Base-by-base conservation (phyloP, 352 stramenopile species). In the Phytopythium ostracodes region DNA sequence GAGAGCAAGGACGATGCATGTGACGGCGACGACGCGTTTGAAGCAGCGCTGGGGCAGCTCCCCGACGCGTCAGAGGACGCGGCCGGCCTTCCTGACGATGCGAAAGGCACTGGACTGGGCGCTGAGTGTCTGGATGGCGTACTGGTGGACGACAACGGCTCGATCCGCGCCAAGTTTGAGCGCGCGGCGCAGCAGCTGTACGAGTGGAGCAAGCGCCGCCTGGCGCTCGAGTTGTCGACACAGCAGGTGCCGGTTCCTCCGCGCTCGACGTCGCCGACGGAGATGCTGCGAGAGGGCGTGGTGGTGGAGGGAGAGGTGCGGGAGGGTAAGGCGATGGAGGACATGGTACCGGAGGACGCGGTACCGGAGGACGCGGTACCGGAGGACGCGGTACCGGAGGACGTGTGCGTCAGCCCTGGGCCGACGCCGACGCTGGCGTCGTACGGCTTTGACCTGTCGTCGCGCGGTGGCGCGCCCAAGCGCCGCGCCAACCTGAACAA, bases 401-500 rank as follows among this genome's bases (percentile, higher is more conserved):
- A 33, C 35, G 59, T 33, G 9, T 36, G 22, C 52, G 33, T 14
- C 24, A 51, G 55, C 47, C 12, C 53, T 14, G 22, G 53, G 9
- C 4, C n/a, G 29, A 24, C 36, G 10, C n/a, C 61, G 36, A 38
- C 56, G 55, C 36, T 64, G 20, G 76, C 72, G 18, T 60, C 69
- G 17, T 79, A 77, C 52, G 72, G 66, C 6, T 60, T 77, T 51
- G 72, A 79, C 24, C 69, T 79, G 12, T 68, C 72, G 17, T 62
- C 60, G 42, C 59, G 69, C 27, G 73, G 66, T 24, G 73, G 65
- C 65, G 22, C 70, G 29, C 71, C 70, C 10, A 94, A 90, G 72
- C 91, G 88, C 58, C 82, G 86, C 11, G 78, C 82, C 33, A 95
- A 85, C 59, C 56, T 95, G 31, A 89, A 82, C 4, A 91, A 89